Percentiles rank a stretch among this genome's conserved stretches.
Evolutionary conservation across 768 basidiomycete genomes (phyloP).

Genomic region (Exidia glandulosa): DNA sequence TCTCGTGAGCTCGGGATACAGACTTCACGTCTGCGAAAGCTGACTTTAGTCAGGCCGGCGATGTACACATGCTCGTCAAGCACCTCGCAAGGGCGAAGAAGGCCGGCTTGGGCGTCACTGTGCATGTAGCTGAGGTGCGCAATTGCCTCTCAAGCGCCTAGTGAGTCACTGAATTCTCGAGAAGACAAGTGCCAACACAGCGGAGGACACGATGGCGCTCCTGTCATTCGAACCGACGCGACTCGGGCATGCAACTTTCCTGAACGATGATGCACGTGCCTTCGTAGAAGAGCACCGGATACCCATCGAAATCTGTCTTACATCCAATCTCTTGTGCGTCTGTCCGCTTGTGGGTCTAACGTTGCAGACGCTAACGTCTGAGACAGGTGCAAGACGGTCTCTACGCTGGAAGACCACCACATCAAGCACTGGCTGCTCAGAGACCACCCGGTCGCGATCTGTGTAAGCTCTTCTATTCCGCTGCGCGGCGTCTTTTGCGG

Average conservation of each 20-base stretch:
- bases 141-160: background rate
- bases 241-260: conserved; percentile 49
- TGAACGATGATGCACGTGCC: conserved; percentile 46
- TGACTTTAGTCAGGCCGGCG: conserved; percentile 32
- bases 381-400: conserved; percentile 56
- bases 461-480: conserved; percentile 35
- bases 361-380: background rate
- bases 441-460: conserved; percentile 63
- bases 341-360: background rate
- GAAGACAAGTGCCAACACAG: conserved; percentile 37
- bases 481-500: background rate
- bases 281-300: conserved; percentile 45
- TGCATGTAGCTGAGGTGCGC: conserved; percentile 85
- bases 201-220: conserved; percentile 48
- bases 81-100: conserved; percentile 44
- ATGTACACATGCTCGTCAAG: conserved; percentile 38
- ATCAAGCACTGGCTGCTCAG: conserved; percentile 51
- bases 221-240: conserved; percentile 67
- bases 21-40: background rate
- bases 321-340: conserved; percentile 58
- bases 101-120: conserved; percentile 58
- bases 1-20: conserved; percentile 16
- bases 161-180: background rate
- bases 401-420: conserved; percentile 57
- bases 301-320: conserved; percentile 72